Conservation (phyloP, 495 filamentous ascomycete species). For the Penicillium taxi region DNA sequence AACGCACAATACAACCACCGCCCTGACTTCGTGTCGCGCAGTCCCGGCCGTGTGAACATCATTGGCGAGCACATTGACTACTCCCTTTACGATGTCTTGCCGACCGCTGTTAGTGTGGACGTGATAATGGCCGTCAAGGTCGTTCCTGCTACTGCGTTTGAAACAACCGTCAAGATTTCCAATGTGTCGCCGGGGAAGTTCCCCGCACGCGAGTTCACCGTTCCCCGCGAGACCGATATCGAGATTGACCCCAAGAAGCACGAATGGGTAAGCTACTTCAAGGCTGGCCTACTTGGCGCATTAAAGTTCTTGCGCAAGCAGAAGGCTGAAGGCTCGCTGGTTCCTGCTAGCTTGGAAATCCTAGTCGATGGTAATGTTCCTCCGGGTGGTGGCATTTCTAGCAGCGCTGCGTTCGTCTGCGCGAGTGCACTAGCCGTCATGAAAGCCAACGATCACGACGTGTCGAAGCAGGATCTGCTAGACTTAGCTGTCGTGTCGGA, state of each 20-base stretch:
- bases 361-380: constrained; percentile 89
- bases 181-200: constrained; percentile 76
- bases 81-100: constrained; percentile 88
- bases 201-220: constrained; percentile 63
- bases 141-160: constrained; percentile 30
- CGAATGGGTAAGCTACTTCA: constrained; percentile 99
- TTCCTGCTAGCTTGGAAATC: constrained; percentile 74
- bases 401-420: constrained; percentile 90
- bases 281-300: constrained; percentile 76
- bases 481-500: constrained; percentile 92
- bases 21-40: constrained; percentile 78
- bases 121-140: constrained; percentile 78
- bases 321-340: constrained; percentile 41
- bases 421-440: constrained; percentile 83
- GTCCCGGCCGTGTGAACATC: constrained; percentile 93
- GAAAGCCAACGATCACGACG: constrained; percentile 73
- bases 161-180: constrained; percentile 54
- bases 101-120: constrained; percentile 90
- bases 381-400: constrained; percentile 82
- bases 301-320: constrained; percentile 69
- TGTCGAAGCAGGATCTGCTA: constrained; percentile 82
- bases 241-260: constrained; percentile 76
- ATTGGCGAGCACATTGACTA: constrained; percentile 99
- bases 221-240: constrained; percentile 57
- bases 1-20: constrained; percentile 57